Evolutionary conservation across 495 filamentous ascomycete species (phyloP).

Genomic region (Jackrogersella minutella): DNA sequence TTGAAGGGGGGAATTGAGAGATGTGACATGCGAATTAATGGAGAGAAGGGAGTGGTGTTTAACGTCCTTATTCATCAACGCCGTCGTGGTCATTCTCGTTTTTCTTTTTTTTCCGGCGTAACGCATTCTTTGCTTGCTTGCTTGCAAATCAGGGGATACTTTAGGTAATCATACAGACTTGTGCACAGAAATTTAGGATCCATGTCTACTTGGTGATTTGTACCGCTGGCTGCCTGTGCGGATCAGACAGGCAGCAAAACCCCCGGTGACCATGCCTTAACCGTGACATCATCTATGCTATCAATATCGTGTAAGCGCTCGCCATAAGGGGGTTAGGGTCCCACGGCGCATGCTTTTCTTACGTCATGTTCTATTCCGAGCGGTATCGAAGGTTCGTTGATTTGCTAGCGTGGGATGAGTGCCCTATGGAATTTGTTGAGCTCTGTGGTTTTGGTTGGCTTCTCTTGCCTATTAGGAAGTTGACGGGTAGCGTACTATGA

Average conservation of each 20-base stretch:
- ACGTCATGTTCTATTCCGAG: background rate
- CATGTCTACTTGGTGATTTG: background rate
- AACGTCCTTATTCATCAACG: constrained; percentile 14
- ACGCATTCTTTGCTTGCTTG: constrained; percentile 37
- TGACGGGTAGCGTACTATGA: no score
- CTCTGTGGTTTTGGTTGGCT: background rate
- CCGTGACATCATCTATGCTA: background rate
- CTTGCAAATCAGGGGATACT: constrained; percentile 22
- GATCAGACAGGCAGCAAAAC: background rate
- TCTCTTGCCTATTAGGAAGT: background rate
- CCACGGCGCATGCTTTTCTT: background rate
- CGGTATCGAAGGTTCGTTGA: background rate
- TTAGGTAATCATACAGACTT: constrained; percentile 39
- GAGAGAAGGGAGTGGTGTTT: constrained; percentile 9
- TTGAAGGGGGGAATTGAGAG: constrained; percentile 5
- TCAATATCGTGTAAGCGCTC: background rate
- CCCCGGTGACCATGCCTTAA: background rate
- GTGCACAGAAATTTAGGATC: constrained; percentile 15
- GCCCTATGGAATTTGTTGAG: background rate
- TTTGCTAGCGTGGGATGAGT: background rate
- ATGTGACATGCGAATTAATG: constrained; percentile 11
- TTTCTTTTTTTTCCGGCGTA: constrained; percentile 18
- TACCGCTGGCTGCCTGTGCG: background rate
- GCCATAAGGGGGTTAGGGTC: background rate
- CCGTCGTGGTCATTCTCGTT: constrained; percentile 10